A percentile compares a stretch with the other conserved stretches of the same genome.
Evolutionary conservation across 257 asterid species (phyloP).

Genomic region (Dorcoceras hygrometricum): DNA sequence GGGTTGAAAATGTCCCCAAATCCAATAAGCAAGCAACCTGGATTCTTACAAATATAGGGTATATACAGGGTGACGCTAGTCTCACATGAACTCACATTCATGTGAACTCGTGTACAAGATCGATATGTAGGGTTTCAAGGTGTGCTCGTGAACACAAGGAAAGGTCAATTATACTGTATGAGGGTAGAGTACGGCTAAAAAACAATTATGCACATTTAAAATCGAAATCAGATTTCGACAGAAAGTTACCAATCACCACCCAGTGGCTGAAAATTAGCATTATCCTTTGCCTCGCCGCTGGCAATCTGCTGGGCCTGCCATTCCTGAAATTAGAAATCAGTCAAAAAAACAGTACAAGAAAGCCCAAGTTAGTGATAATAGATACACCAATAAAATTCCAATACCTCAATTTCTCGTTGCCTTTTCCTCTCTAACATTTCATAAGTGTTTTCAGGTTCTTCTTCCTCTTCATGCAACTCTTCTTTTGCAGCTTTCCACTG

Average conservation of each 20-base stretch:
- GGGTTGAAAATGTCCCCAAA: neutral
- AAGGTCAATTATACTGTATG: neutral
- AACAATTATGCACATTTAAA: neutral
- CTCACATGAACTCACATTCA: neutral
- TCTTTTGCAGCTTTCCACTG: constrained; percentile 99
- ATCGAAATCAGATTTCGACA: constrained; percentile 6
- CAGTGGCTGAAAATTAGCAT: constrained; percentile 95
- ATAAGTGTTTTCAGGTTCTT: constrained; percentile 71
- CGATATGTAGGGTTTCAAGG: constrained; percentile 8
- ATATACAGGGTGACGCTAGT: neutral
- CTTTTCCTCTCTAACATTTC: constrained; percentile 80
- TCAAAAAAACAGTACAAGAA: neutral
- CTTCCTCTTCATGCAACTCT: constrained; percentile 83
- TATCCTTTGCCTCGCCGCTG: constrained; percentile 84
- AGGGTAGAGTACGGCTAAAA: constrained; percentile 4
- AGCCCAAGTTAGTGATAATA: neutral
- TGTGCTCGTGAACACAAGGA: neutral
- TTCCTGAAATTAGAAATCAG: constrained; percentile 47
- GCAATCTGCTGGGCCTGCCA: constrained; percentile 93
- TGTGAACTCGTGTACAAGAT: neutral
- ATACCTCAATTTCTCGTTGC: constrained; percentile 87
- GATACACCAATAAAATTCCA: constrained; percentile 7
- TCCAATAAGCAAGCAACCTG: neutral
- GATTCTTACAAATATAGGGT: neutral
- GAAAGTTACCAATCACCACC: constrained; percentile 91